Conservation (phyloP, 116 monocot genomes). For the Papilionanthe hybrid region DNA sequence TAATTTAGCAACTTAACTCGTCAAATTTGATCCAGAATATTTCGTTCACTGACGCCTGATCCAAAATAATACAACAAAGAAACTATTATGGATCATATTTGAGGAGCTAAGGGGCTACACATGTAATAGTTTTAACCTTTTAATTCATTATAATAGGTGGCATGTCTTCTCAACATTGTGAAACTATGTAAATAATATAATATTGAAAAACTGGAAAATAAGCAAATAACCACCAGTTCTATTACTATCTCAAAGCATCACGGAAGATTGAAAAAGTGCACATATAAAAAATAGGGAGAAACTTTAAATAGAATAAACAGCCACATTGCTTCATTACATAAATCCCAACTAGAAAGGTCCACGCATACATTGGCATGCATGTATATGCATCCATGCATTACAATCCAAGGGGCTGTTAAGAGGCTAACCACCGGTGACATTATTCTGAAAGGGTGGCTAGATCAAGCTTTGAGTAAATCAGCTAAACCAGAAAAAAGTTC, state of each 20-base stretch:
- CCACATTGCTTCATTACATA: no score
- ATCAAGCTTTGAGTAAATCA: not conserved
- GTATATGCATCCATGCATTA: not conserved
- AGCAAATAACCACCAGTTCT: not conserved
- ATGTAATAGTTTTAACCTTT: no score
- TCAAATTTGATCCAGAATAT: no score
- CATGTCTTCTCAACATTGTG: not conserved
- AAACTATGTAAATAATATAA: not conserved
- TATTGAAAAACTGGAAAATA: not conserved
- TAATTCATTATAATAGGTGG: not conserved
- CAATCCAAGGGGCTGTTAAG: not conserved
- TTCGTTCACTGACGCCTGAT: no score
- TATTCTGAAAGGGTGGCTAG: not conserved
- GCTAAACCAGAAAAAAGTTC: not conserved
- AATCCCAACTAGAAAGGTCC: no score
- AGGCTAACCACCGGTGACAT: not conserved
- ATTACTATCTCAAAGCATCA: not conserved
- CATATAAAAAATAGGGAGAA: no score
- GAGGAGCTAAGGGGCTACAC: no score
- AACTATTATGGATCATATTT: no score
- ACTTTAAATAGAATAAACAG: no score
- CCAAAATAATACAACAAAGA: no score
- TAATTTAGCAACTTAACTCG: no score
- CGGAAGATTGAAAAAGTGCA: not conserved
- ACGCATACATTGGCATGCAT: not conserved